Conservation (phyloP, 352 stramenopile genomes). For the Phytophthora ohioensis region DNA sequence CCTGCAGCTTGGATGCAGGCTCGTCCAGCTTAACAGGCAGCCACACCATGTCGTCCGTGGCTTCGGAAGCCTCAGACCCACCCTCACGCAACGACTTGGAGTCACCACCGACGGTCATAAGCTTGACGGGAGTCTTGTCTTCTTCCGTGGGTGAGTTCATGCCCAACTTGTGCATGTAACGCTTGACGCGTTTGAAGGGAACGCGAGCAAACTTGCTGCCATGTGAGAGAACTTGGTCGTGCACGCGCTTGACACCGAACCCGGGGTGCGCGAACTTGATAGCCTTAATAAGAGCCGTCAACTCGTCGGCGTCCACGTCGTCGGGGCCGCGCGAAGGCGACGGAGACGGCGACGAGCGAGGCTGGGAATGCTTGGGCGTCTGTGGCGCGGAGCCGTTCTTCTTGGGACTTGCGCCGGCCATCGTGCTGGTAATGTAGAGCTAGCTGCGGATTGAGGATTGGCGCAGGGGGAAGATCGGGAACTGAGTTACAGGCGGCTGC, state of each 20-base stretch:
- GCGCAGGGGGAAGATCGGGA: slow-evolving; percentile 34
- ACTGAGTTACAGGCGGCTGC: slow-evolving; percentile 26
- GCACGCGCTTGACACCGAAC: slow-evolving; percentile 85
- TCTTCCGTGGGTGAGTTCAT: slow-evolving; percentile 54
- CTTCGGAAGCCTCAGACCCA: slow-evolving; percentile 8
- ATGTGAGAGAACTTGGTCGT: slow-evolving; percentile 80
- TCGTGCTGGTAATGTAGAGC: slow-evolving; percentile 1
- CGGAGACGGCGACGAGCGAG: slow-evolving; percentile 33
- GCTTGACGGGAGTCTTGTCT: slow-evolving; percentile 59
- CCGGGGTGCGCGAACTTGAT: slow-evolving; percentile 89
- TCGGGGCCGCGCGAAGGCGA: slow-evolving; percentile 42
- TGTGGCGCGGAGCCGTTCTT: slow-evolving; percentile 39
- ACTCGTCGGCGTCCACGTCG: slow-evolving; percentile 75
- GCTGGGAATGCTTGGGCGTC: slow-evolving; percentile 38
- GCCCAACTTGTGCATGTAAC: slow-evolving; percentile 87
- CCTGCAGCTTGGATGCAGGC: slow-evolving; percentile 73
- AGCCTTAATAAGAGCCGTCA: slow-evolving; percentile 87
- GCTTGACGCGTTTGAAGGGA: slow-evolving; percentile 84
- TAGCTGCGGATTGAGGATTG: slow-evolving; percentile 32
- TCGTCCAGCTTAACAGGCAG: slow-evolving; percentile 88
- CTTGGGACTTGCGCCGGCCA: slow-evolving; percentile 37
- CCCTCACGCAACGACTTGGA: slow-evolving; percentile 68
- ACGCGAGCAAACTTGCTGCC: slow-evolving; percentile 82
- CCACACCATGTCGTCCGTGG: slow-evolving; percentile 66
- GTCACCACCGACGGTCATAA: slow-evolving; percentile 86